These are phyloP conservation scores for Boletellus ananas DNA, from an alignment of 768 basidiomycete genomes.

Conservation along the genomic window DNA sequence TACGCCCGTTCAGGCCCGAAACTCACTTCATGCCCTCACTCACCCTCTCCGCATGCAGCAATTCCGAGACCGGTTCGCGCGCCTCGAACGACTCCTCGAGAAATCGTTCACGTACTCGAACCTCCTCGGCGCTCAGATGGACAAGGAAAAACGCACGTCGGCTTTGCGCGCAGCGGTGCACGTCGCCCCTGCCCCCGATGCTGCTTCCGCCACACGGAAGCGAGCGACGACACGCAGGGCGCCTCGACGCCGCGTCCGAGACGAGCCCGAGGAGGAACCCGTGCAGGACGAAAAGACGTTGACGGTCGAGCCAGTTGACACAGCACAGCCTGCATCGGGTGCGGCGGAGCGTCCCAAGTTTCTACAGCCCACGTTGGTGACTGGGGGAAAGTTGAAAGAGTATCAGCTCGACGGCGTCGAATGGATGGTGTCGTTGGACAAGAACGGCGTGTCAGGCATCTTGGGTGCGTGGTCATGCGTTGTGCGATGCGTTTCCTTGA, in stretches of 20 bases:
- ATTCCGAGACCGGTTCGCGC: conserved; percentile 44
- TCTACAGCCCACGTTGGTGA: conserved; percentile 73
- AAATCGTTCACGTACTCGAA: conserved; percentile 74
- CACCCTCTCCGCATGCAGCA: conserved; percentile 34
- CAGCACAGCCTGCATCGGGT: background rate
- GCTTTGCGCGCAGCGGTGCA: conserved; percentile 28
- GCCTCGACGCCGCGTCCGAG: conserved; percentile 9
- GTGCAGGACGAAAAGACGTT: conserved; percentile 13
- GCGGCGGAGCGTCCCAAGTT: conserved; percentile 36
- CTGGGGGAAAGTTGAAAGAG: conserved; percentile 80
- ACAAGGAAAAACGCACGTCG: conserved; percentile 42
- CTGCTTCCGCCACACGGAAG: conserved; percentile 7
- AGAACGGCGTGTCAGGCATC: conserved; percentile 82
- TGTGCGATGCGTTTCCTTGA: conserved; percentile 7
- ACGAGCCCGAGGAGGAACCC: conserved; percentile 4
- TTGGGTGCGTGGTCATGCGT: conserved; percentile 53
- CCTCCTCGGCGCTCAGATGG: conserved; percentile 73
- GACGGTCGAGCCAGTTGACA: background rate
- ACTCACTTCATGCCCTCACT: background rate
- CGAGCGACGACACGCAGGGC: conserved; percentile 9
- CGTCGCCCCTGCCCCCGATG: conserved; percentile 6
- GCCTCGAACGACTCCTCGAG: conserved; percentile 65
- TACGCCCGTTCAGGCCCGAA: conserved; percentile 1
- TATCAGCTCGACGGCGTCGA: conserved; percentile 94
- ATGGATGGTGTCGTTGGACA: conserved; percentile 89